Conservation (phyloP, 177 flowering plant species). For the Tripterygium wilfordii region DNA sequence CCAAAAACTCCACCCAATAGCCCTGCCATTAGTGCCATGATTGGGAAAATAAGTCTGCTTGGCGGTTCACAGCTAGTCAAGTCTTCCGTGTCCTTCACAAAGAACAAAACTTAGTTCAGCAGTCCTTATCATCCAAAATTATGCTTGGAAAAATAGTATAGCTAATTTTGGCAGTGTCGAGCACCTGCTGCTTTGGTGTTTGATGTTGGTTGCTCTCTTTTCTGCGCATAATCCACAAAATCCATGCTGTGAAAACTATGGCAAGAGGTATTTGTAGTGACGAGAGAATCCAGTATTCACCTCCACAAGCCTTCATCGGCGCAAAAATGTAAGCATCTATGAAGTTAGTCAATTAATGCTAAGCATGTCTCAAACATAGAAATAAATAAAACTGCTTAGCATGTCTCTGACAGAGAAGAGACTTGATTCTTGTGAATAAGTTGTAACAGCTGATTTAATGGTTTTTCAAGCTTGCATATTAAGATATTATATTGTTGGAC, state of each 20-base stretch:
- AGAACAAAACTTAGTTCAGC: neutral
- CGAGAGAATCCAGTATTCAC: conserved; percentile 51
- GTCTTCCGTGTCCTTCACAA: conserved; percentile 21
- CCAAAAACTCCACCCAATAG: conserved; percentile 65
- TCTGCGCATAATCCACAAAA: conserved; percentile 27
- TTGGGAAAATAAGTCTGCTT: conserved; percentile 36
- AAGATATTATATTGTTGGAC: too few species aligned
- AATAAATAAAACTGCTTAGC: too few species aligned
- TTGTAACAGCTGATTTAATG: too few species aligned
- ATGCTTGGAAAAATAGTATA: neutral
- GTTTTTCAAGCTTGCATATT: too few species aligned
- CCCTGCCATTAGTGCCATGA: conserved; percentile 62
- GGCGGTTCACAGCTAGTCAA: conserved; percentile 5
- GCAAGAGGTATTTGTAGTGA: conserved; percentile 60
- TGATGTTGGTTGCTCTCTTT: conserved; percentile 13
- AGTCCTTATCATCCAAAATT: neutral
- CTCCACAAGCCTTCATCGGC: conserved; percentile 45
- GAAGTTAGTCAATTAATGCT: too few species aligned
- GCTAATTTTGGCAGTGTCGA: neutral
- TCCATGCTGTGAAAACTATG: conserved; percentile 39
- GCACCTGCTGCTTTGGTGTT: conserved; percentile 29
- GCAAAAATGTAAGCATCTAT: too few species aligned
- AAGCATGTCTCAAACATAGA: too few species aligned
- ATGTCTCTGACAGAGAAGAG: too few species aligned
- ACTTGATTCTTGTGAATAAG: too few species aligned